Evolutionary conservation across 441 rosid species (phyloP).

Genomic region (Gossypium davidsonii): DNA sequence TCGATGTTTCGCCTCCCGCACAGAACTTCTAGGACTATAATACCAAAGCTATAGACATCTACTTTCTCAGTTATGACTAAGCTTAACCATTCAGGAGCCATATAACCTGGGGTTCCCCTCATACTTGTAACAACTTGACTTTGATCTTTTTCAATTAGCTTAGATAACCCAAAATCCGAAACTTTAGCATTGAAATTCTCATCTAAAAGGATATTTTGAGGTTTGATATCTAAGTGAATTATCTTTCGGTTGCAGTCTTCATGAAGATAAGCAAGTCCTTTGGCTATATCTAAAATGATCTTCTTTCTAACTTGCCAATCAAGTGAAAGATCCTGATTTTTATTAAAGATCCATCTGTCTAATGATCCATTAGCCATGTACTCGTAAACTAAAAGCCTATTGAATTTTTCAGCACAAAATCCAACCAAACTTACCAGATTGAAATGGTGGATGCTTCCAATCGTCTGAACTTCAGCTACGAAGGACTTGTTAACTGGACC

Average conservation of each 20-base stretch:
- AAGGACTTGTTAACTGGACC: not conserved
- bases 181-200: too few relatives aligned
- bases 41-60: not conserved
- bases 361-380: not conserved
- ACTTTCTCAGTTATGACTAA: too few relatives aligned
- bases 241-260: too few relatives aligned
- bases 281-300: too few relatives aligned
- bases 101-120: not conserved
- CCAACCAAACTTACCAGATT: not conserved
- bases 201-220: too few relatives aligned
- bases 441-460: not conserved
- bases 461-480: not conserved
- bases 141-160: not conserved
- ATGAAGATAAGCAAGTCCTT: too few relatives aligned
- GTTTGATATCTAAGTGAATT: too few relatives aligned
- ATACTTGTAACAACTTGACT: not conserved
- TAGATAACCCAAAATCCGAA: too few relatives aligned
- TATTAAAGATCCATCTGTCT: not conserved
- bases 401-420: not conserved
- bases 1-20: not conserved
- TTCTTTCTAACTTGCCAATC: not conserved
- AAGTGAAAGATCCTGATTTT: not conserved
- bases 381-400: not conserved
- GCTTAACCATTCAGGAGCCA: too few relatives aligned
- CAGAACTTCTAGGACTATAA: not conserved